Evolutionary conservation across 441 rosid species (phyloP).

Genomic region (Hypseocharis bilobata): DNA sequence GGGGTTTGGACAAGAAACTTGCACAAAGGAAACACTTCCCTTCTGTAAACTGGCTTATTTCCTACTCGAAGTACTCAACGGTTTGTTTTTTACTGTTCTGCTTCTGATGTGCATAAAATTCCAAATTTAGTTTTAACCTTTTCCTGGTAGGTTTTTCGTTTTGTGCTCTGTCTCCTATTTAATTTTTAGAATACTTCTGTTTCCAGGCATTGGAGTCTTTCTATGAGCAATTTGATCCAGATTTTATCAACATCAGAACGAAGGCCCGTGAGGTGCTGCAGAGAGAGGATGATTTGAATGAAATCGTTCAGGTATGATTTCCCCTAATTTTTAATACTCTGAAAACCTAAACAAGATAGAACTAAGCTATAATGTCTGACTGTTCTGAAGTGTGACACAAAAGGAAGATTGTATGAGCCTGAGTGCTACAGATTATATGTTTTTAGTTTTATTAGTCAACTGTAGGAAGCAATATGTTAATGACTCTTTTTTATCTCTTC

Average conservation of each 20-base stretch:
- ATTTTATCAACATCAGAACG: constrained; percentile 92
- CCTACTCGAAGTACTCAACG: constrained; percentile 88
- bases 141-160: background rate
- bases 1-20: constrained; percentile 99
- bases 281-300: constrained; percentile 97
- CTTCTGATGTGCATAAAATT: background rate
- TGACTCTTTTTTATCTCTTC: background rate
- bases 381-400: background rate
- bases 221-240: constrained; percentile 92
- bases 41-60: constrained; percentile 96
- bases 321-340: background rate
- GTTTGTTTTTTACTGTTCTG: constrained; percentile 37
- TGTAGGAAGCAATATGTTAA: background rate
- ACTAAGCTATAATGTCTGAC: background rate
- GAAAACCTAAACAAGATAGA: too few relatives aligned
- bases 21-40: constrained; percentile 99
- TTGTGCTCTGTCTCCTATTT: constrained; percentile 4
- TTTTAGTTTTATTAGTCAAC: too few relatives aligned
- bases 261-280: constrained; percentile 96
- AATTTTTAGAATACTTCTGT: constrained; percentile 12
- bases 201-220: constrained; percentile 84
- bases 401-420: background rate
- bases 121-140: background rate
- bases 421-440: background rate
- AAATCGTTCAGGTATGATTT: constrained; percentile 85